A percentile compares a stretch with the other conserved stretches of the same genome.
Evolutionary conservation across 1,139 yeast species (phyloP).

Genomic region (Geotrichum europaeum): DNA sequence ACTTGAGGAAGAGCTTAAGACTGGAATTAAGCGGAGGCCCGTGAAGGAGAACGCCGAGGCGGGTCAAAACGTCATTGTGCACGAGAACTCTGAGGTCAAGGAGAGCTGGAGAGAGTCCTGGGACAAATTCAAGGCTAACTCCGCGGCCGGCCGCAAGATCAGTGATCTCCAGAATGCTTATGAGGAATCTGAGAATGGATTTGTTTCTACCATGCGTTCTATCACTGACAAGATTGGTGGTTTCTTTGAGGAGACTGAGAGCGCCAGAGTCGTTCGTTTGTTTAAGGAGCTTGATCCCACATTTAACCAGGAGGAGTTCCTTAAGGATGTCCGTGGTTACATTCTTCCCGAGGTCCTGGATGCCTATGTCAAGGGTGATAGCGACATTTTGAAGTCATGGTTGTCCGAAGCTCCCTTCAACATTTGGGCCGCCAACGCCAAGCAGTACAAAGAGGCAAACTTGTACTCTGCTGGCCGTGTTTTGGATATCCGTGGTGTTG

Average conservation of each 20-base stretch:
- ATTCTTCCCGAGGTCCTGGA: slow-evolving; percentile 94
- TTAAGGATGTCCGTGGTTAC: slow-evolving; percentile 80
- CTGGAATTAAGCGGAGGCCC: slow-evolving; percentile 52
- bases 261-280: slow-evolving; percentile 81
- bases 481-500: slow-evolving; percentile 92
- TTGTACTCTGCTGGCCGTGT: slow-evolving; percentile 87
- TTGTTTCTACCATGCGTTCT: slow-evolving; percentile 75
- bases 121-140: slow-evolving; percentile 45
- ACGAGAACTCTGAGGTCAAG: slow-evolving; percentile 70
- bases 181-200: slow-evolving; percentile 92
- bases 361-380: slow-evolving; percentile 92
- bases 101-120: slow-evolving; percentile 60
- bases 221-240: slow-evolving; percentile 76
- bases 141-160: slow-evolving; percentile 62
- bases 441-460: slow-evolving; percentile 88
- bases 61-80: slow-evolving; percentile 74
- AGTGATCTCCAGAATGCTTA: slow-evolving; percentile 57
- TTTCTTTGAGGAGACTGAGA: slow-evolving; percentile 92
- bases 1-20: slow-evolving; percentile 51
- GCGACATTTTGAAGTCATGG: slow-evolving; percentile 77
- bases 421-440: slow-evolving; percentile 90
- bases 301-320: slow-evolving; percentile 74
- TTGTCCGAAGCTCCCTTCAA: slow-evolving; percentile 94
- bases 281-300: slow-evolving; percentile 88
- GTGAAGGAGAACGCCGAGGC: slow-evolving; percentile 81